Conservation (phyloP, 1,284 basidiomycete genomes). For the Taiwanofungus camphoratus region DNA sequence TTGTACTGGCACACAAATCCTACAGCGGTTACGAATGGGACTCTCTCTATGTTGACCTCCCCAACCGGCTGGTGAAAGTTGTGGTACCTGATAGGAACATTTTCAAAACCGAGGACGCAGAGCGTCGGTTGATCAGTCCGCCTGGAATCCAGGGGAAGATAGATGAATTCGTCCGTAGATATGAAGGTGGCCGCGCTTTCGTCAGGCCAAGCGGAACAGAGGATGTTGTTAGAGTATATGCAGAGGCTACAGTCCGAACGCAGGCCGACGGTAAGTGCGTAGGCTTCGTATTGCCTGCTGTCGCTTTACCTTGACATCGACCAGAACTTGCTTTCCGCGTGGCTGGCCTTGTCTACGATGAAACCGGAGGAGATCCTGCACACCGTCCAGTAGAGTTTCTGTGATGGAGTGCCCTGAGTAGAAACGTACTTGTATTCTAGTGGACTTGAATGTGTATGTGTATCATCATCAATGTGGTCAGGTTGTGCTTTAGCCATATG, state of each 20-base stretch:
- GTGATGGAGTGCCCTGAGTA: conserved; percentile 20
- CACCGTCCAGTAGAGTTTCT: conserved; percentile 68
- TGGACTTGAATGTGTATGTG: conserved; percentile 2
- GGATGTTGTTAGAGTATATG: conserved; percentile 97
- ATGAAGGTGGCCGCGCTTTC: conserved; percentile 85
- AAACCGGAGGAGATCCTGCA: conserved; percentile 63
- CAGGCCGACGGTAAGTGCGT: conserved; percentile 75
- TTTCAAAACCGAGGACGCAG: conserved; percentile 93
- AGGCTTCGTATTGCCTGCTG: conserved; percentile 3
- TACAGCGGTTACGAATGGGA: conserved; percentile 92
- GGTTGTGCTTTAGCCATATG: not conserved
- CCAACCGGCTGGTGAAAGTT: conserved; percentile 96
- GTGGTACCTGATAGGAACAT: conserved; percentile 78
- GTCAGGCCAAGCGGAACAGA: conserved; percentile 98
- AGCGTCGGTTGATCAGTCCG: conserved; percentile 82
- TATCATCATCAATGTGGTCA: not conserved
- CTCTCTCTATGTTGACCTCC: conserved; percentile 88
- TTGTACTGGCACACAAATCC: conserved; percentile 83
- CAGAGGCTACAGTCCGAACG: conserved; percentile 74
- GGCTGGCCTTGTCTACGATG: conserved; percentile 78
- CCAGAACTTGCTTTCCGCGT: conserved; percentile 80
- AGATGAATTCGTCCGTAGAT: conserved; percentile 78
- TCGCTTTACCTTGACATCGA: conserved; percentile 7
- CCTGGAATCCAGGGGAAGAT: conserved; percentile 81
- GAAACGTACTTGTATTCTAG: conserved; percentile 1